Conservation (phyloP, 2,329 filamentous ascomycete species). For the Cytospora schulzeri region DNA sequence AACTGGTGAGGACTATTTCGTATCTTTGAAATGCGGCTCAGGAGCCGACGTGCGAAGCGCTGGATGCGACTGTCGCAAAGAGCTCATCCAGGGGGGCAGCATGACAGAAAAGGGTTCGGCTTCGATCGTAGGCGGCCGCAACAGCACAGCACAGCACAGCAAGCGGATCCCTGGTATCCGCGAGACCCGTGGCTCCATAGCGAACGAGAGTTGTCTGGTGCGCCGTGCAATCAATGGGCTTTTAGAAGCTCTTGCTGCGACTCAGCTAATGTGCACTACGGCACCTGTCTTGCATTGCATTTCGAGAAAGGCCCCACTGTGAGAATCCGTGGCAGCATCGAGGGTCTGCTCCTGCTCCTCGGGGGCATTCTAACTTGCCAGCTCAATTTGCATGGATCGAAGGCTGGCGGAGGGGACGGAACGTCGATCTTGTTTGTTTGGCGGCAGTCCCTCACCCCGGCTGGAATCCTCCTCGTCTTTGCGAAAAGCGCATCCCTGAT, state of each 20-base stretch:
- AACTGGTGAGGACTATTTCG: neutral
- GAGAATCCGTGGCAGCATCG: conserved; percentile 19
- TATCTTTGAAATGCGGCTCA: neutral
- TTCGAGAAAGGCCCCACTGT: conserved; percentile 20
- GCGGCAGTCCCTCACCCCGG: neutral
- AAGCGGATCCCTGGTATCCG: conserved; percentile 24
- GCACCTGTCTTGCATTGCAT: conserved; percentile 28
- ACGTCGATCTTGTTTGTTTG: conserved; percentile 17
- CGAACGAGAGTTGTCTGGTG: conserved; percentile 25
- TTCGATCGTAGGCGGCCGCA: conserved; percentile 16
- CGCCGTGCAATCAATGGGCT: conserved; percentile 25
- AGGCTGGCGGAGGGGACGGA: neutral
- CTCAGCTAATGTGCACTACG: conserved; percentile 23
- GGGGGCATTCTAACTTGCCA: neutral
- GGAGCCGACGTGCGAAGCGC: conserved; percentile 15
- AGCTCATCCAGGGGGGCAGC: conserved; percentile 11
- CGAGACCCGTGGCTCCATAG: conserved; percentile 27
- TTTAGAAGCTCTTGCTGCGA: conserved; percentile 16
- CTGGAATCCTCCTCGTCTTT: neutral
- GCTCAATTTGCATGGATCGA: neutral
- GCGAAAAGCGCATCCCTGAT: neutral
- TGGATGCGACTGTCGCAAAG: conserved; percentile 25
- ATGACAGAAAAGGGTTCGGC: conserved; percentile 24
- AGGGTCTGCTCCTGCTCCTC: conserved; percentile 3
- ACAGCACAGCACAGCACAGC: conserved; percentile 22